Percentiles rank a stretch among this genome's conserved stretches.
These are phyloP conservation scores for Claviceps quebecensis DNA, from an alignment of 2,329 filamentous ascomycete genomes.

Conservation along the genomic window DNA sequence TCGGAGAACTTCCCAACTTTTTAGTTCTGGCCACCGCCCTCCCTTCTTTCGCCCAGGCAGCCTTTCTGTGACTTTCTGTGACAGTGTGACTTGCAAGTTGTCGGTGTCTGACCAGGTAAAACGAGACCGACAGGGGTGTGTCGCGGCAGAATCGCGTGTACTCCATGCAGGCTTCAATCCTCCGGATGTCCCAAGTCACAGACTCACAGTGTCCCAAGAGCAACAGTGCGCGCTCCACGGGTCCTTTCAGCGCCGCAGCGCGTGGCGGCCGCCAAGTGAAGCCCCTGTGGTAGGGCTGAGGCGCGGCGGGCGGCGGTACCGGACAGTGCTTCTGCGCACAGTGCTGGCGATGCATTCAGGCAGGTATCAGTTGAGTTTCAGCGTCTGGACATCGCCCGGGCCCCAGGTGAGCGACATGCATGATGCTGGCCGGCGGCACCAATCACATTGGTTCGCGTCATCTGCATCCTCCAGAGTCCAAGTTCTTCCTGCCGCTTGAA, in stretches of 20 bases:
- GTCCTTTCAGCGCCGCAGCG: neutral
- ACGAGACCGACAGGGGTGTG: constrained; percentile 2
- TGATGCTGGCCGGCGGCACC: neutral
- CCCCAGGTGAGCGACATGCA: neutral
- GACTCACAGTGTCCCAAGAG: neutral
- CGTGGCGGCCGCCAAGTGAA: neutral
- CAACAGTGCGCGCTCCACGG: neutral
- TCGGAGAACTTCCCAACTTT: too few relatives aligned
- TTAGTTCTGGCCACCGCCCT: neutral
- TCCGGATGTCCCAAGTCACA: neutral
- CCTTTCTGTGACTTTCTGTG: neutral
- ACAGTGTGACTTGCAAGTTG: neutral
- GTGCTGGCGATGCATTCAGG: neutral
- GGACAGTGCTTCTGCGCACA: neutral
- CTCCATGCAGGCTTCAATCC: neutral
- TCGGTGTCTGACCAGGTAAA: neutral
- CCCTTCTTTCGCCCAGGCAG: neutral
- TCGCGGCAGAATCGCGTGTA: neutral
- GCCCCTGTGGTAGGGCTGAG: neutral
- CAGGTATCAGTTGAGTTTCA: neutral
- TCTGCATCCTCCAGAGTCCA: neutral
- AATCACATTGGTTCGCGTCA: neutral
- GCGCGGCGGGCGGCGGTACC: too few relatives aligned
- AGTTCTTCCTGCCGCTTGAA: neutral
- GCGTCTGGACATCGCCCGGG: neutral